Percentiles rank a stretch among this genome's conserved stretches.
Conservation (phyloP, 176 grass and related monocot species). For the Aegilops sharonensis region DNA sequence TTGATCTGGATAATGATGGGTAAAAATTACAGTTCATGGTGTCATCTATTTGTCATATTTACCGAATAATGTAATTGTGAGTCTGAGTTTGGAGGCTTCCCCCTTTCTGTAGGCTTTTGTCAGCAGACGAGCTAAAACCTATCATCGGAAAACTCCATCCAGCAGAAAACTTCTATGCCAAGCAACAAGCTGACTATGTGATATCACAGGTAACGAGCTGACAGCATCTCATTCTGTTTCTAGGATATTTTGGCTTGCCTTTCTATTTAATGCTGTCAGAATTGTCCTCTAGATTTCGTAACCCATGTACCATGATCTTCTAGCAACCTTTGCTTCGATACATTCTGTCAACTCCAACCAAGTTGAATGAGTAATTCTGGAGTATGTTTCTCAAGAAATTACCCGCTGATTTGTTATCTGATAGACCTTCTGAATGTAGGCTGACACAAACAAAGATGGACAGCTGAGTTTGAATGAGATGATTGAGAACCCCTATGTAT, state of each 20-base stretch:
- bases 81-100: slow-evolving; percentile 4
- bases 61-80: slow-evolving; percentile 1
- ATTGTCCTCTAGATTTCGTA: background rate
- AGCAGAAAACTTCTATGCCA: slow-evolving; percentile 79
- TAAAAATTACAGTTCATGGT: slow-evolving; percentile 41
- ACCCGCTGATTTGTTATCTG: slow-evolving; percentile 3
- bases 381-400: background rate
- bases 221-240: slow-evolving; percentile 11
- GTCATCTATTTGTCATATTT: slow-evolving; percentile 18
- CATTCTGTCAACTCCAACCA: slow-evolving; percentile 7
- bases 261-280: slow-evolving; percentile 3
- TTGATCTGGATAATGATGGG: slow-evolving; percentile 91
- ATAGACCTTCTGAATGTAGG: slow-evolving; percentile 43
- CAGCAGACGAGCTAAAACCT: slow-evolving; percentile 71
- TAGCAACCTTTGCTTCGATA: slow-evolving; percentile 16
- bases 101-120: slow-evolving; percentile 70
- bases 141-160: slow-evolving; percentile 77
- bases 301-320: background rate
- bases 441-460: slow-evolving; percentile 84
- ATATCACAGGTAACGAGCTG: slow-evolving; percentile 65
- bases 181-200: slow-evolving; percentile 90
- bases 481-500: slow-evolving; percentile 90
- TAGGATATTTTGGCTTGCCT: background rate
- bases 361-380: slow-evolving; percentile 2
- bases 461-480: slow-evolving; percentile 81